Evolutionary conservation across 345 rosid species (phyloP).

Genomic region (Kandelia obovata): DNA sequence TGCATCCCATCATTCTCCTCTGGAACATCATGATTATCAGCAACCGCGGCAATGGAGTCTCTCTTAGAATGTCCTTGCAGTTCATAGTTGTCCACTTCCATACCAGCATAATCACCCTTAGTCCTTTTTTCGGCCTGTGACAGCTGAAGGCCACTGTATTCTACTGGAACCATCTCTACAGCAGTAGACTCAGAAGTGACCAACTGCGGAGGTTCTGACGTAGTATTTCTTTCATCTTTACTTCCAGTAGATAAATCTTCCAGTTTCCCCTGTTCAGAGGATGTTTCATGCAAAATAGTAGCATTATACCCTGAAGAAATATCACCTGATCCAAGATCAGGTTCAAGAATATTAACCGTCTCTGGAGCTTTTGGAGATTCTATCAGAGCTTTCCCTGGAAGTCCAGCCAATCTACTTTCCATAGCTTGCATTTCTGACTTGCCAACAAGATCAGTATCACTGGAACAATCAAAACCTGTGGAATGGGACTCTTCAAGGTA

Average conservation of each 20-base stretch:
- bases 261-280: slow-evolving; percentile 2
- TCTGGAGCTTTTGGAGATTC: slow-evolving; percentile 2
- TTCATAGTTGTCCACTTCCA: slow-evolving; percentile 11
- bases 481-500: background rate
- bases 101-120: slow-evolving; percentile 10
- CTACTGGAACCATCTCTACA: slow-evolving; percentile 7
- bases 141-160: slow-evolving; percentile 15
- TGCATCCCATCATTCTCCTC: slow-evolving; percentile 8
- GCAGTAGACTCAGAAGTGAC: slow-evolving; percentile 9
- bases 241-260: slow-evolving; percentile 14
- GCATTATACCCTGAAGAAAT: background rate
- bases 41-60: slow-evolving; percentile 14
- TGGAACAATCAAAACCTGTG: background rate
- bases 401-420: slow-evolving; percentile 10
- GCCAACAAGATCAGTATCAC: background rate
- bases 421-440: background rate
- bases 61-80: slow-evolving; percentile 1
- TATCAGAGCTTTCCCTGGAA: slow-evolving; percentile 12
- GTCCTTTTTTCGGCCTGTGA: slow-evolving; percentile 10
- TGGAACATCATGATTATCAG: slow-evolving; percentile 5
- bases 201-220: slow-evolving; percentile 6
- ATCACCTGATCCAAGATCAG: slow-evolving; percentile 16
- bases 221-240: slow-evolving; percentile 8
- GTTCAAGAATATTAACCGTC: slow-evolving; percentile 9
- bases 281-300: slow-evolving; percentile 9